Percentiles rank a stretch among this genome's conserved stretches.
Conservation (phyloP, 176 grass and related monocot species). For the Thalia dealbata region DNA sequence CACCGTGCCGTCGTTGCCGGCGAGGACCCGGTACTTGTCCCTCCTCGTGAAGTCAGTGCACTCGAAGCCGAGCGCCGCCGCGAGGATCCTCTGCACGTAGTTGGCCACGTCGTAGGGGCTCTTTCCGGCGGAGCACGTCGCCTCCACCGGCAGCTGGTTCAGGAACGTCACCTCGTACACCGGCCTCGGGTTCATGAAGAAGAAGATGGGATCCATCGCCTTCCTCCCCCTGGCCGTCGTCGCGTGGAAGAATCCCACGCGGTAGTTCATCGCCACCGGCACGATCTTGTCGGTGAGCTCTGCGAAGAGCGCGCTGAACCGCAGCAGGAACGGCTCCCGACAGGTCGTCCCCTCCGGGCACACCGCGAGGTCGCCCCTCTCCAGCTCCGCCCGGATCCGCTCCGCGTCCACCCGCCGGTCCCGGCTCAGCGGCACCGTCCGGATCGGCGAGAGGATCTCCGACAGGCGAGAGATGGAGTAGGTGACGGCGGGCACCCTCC, state of each 20-base stretch:
- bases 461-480: slow-evolving; percentile 73
- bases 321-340: slow-evolving; percentile 57
- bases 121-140: slow-evolving; percentile 55
- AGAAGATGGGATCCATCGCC: slow-evolving; percentile 80
- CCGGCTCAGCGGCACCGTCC: slow-evolving; percentile 44
- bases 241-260: slow-evolving; percentile 67
- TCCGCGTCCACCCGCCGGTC: slow-evolving; percentile 44
- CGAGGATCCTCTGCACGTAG: slow-evolving; percentile 73
- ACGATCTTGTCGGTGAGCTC: slow-evolving; percentile 77
- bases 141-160: slow-evolving; percentile 51
- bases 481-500: slow-evolving; percentile 60
- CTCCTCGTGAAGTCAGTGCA: slow-evolving; percentile 87
- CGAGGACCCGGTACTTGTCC: slow-evolving; percentile 76
- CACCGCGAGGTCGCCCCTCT: slow-evolving; percentile 54
- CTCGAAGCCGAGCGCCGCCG: slow-evolving; percentile 61
- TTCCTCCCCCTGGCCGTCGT: slow-evolving; percentile 82
- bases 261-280: slow-evolving; percentile 69
- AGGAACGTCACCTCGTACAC: slow-evolving; percentile 64
- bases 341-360: slow-evolving; percentile 75
- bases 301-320: slow-evolving; percentile 70
- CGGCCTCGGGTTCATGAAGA: slow-evolving; percentile 90
- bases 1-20: slow-evolving; percentile 55
- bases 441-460: slow-evolving; percentile 64
- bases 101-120: slow-evolving; percentile 70
- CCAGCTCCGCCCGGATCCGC: slow-evolving; percentile 43